These are phyloP conservation scores for Globisporangium nunn DNA, from an alignment of 352 stramenopile species.

Conservation along the genomic window DNA sequence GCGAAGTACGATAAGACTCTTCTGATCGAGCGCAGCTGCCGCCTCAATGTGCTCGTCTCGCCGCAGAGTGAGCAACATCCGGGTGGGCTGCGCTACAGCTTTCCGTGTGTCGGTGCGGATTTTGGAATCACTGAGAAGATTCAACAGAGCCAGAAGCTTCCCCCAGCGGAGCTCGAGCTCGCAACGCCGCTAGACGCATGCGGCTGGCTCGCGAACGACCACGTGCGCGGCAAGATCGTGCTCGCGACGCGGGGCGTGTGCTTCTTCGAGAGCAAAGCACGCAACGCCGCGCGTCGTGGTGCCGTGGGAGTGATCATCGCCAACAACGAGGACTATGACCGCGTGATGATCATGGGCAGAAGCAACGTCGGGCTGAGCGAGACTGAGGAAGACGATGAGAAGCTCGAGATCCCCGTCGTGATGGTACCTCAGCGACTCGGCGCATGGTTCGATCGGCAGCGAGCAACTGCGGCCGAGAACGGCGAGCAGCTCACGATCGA, in stretches of 20 bases:
- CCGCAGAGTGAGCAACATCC: conserved; percentile 3
- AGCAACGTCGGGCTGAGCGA: conserved; percentile 15
- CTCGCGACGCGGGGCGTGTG: conserved; percentile 50
- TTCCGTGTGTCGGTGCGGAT: conserved; percentile 53
- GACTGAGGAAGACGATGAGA: not conserved
- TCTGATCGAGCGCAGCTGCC: conserved; percentile 10
- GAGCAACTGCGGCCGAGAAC: conserved; percentile 2
- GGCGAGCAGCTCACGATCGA: conserved; percentile 17
- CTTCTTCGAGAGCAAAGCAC: conserved; percentile 71
- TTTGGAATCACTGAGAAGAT: conserved; percentile 46
- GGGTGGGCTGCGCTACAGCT: conserved; percentile 14
- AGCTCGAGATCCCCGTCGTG: conserved; percentile 37
- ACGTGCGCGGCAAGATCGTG: conserved; percentile 40
- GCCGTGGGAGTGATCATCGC: conserved; percentile 52
- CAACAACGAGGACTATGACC: conserved; percentile 55
- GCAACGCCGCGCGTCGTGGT: conserved; percentile 35
- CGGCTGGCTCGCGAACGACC: conserved; percentile 25
- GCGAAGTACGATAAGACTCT: conserved; percentile 10
- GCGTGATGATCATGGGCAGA: conserved; percentile 76
- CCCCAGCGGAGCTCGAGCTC: conserved; percentile 26
- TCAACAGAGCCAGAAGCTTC: conserved; percentile 17
- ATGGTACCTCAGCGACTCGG: conserved; percentile 61
- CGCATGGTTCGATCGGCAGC: conserved; percentile 37
- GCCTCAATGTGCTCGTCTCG: conserved; percentile 8
- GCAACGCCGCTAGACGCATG: conserved; percentile 52